Evolutionary conservation across 345 rosid species (phyloP), one percentile per base, ranked within the genome.

Genomic region (Theobroma cacao): DNA sequence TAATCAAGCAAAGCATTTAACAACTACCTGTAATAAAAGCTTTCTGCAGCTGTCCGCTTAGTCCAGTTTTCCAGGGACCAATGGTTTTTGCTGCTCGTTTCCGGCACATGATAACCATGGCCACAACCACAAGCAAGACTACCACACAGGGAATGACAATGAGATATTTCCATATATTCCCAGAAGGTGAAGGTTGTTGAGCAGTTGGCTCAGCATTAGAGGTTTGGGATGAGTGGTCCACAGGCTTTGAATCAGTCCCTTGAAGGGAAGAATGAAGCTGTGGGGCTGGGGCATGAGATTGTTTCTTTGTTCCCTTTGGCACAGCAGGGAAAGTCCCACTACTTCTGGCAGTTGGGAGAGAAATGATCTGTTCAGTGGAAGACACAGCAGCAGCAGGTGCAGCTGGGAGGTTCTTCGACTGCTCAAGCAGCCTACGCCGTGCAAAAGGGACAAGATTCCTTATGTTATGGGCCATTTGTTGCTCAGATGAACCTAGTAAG

Each of bases 31-130:
- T 90, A 71, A 94, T 82, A 74, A 96, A 94, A 75, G 97, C 97
- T 86, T 91, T 96, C 80, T 92, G 99, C 79, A 94, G 83, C 85
- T 96, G 98, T 80, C 95, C 98, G 80, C 98, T 96, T 34, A 96
- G 80, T 81, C 98, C 99, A 60, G 94, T 90, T 84, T 89, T 96
- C 98, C 99, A 96, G 28, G 99, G 99, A 77, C 92, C 82, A 36
- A 96, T 89, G 67, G 86, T 83, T 78, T 84, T 83, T 52, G 82
- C 91, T 69, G 91, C 92, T 66, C 66, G 85, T 72, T 83, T 94
- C 53, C 86, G 86, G 72, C 78, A 89, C 47, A 81, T 20, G 69
- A 88, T 45, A 77, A 87, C 45, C 60, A 87, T 75, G 82, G 75
- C 83, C 2, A 67, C 67, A 4, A 76, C 68, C 50, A 86, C 62